Percentiles rank a stretch among this genome's conserved stretches.
phyloP scores from a whole-genome alignment of 345 rosid species.

The Cochlearia excelsa region DNA sequence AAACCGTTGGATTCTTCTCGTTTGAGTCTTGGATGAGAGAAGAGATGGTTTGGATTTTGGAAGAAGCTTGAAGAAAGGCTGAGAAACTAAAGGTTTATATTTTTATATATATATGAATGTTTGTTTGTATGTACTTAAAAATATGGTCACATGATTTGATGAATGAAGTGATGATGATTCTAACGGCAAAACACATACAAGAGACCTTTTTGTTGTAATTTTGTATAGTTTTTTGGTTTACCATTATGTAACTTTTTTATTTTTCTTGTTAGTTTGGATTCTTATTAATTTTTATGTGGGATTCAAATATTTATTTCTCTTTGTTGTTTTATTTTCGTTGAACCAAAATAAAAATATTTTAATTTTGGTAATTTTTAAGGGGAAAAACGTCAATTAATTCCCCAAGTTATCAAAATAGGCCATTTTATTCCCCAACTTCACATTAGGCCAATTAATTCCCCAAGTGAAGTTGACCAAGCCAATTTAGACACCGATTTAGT shows the following conservation, averaged over 20 bases:
- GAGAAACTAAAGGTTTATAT: constrained; percentile 13
- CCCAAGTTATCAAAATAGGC: too few relatives aligned
- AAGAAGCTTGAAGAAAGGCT: neutral
- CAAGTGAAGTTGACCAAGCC: too few relatives aligned
- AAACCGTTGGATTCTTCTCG: constrained; percentile 57
- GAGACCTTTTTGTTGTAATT: constrained; percentile 32
- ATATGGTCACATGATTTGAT: constrained; percentile 22
- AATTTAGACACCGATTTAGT: too few relatives aligned
- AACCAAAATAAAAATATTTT: too few relatives aligned
- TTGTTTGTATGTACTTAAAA: constrained; percentile 34
- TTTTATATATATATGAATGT: constrained; percentile 26
- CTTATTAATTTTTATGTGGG: neutral
- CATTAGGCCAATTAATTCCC: too few relatives aligned
- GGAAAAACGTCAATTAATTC: too few relatives aligned
- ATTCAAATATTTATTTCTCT: constrained; percentile 5
- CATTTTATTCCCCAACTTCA: too few relatives aligned
- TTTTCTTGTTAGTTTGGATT: constrained; percentile 21
- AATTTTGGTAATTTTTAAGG: too few relatives aligned
- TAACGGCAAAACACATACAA: constrained; percentile 7
- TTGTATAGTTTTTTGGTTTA: constrained; percentile 41
- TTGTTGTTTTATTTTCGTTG: neutral
- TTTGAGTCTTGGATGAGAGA: constrained; percentile 62
- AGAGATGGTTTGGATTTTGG: constrained; percentile 12
- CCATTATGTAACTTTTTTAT: constrained; percentile 11
- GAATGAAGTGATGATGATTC: constrained; percentile 27